phyloP scores from a whole-genome alignment of 805 yeast genomes.

The Vanderwaltozyma yarrowii region DNA sequence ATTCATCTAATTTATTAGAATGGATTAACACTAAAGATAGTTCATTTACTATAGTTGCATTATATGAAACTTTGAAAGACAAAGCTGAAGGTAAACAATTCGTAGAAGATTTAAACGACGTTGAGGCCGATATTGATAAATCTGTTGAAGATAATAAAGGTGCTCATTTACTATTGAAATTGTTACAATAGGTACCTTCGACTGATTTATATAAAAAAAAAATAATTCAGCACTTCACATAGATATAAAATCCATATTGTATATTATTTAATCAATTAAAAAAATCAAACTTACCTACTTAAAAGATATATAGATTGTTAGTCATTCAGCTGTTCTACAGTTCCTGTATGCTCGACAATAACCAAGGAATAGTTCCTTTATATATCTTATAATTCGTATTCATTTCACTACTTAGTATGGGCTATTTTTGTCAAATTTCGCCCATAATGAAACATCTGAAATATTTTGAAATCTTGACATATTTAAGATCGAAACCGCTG shows the following conservation, averaged over 20 bases:
- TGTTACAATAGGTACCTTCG: conserved; percentile 23
- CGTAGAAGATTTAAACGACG: conserved; percentile 42
- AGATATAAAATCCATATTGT: neutral
- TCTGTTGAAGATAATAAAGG: conserved; percentile 44
- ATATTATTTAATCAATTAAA: neutral
- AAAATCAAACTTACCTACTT: too few relatives aligned
- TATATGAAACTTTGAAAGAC: conserved; percentile 54
- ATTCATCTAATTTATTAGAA: conserved; percentile 37
- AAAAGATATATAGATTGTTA: too few relatives aligned
- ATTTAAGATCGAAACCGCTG: too few relatives aligned
- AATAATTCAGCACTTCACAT: neutral
- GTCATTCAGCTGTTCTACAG: too few relatives aligned
- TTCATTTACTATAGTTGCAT: conserved; percentile 71
- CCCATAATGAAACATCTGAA: too few relatives aligned
- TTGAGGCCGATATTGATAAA: conserved; percentile 36
- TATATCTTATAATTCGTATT: too few relatives aligned
- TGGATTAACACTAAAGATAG: conserved; percentile 68
- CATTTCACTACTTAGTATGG: too few relatives aligned
- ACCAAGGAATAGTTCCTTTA: too few relatives aligned
- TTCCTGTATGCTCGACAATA: too few relatives aligned
- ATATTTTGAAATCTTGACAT: too few relatives aligned
- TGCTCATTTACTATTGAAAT: conserved; percentile 39
- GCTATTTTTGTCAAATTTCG: too few relatives aligned
- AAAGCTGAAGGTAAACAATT: conserved; percentile 39
- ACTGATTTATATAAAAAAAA: too few relatives aligned